Percentiles rank a stretch among this genome's conserved stretches.
These are phyloP conservation scores for Colletotrichum lupini DNA, from an alignment of 2,329 filamentous ascomycete species.

Conservation along the genomic window DNA sequence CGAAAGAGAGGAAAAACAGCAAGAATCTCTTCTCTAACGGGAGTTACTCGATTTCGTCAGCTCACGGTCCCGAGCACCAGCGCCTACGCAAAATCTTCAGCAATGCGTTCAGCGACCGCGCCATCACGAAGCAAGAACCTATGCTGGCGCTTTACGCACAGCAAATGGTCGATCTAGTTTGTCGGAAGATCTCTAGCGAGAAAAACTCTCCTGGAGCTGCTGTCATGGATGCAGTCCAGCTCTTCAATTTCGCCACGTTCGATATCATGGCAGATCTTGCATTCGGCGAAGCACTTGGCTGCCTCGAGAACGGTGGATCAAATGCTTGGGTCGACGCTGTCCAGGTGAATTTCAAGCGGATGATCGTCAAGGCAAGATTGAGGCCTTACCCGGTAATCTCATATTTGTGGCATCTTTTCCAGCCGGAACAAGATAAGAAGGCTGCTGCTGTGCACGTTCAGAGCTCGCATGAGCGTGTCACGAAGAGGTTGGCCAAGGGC, in stretches of 20 bases:
- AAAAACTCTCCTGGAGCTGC: background rate
- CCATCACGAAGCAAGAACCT: conserved; percentile 39
- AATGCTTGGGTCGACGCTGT: conserved; percentile 7
- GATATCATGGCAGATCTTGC: conserved; percentile 43
- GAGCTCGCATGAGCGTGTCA: conserved; percentile 1
- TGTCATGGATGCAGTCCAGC: conserved; percentile 38
- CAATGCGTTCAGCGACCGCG: conserved; percentile 39
- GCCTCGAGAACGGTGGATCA: conserved; percentile 35
- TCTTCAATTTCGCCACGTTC: conserved; percentile 43
- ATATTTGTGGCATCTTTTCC: background rate
- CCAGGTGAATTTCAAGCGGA: conserved; percentile 4
- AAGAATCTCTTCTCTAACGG: conserved; percentile 6
- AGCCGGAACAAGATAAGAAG: background rate
- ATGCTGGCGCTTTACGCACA: conserved; percentile 38
- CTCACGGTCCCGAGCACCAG: conserved; percentile 3
- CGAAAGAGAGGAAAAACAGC: conserved; percentile 30
- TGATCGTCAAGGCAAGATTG: background rate
- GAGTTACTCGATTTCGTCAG: conserved; percentile 37
- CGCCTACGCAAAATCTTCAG: conserved; percentile 24
- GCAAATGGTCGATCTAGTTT: background rate
- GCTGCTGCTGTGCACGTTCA: background rate
- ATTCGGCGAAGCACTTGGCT: conserved; percentile 43
- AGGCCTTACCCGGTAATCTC: background rate
- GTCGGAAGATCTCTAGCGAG: conserved; percentile 29
- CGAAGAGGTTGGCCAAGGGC: background rate